Conservation (phyloP, 495 filamentous ascomycete species). For the Xylaria grammica region DNA sequence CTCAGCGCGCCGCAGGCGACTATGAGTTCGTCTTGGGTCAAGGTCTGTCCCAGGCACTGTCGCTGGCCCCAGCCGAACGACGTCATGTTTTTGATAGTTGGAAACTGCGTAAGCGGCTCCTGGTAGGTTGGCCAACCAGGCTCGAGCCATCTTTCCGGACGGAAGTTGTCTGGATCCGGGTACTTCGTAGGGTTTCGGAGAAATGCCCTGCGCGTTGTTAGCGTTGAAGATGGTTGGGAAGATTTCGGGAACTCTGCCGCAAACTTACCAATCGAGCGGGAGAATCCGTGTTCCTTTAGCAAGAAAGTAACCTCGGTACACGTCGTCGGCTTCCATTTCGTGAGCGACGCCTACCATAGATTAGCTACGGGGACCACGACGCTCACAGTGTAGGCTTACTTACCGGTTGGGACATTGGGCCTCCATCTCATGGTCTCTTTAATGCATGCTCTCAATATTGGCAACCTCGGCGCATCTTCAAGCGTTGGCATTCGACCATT, state of each 20-base stretch:
- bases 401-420: constrained; percentile 52
- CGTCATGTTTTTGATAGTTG: constrained; percentile 50
- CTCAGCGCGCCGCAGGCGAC: constrained; percentile 50
- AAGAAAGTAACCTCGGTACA: constrained; percentile 51
- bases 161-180: constrained; percentile 56
- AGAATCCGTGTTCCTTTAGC: constrained; percentile 53
- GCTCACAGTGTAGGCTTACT: not conserved
- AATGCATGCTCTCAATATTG: constrained; percentile 58
- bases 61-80: constrained; percentile 67
- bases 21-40: constrained; percentile 58
- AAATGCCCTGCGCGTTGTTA: constrained; percentile 40
- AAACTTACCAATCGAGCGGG: constrained; percentile 52
- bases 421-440: constrained; percentile 63
- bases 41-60: constrained; percentile 60
- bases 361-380: not conserved
- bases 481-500: constrained; percentile 47
- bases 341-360: constrained; percentile 49
- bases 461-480: constrained; percentile 47
- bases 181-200: constrained; percentile 52
- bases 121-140: constrained; percentile 59
- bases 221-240: not conserved
- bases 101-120: constrained; percentile 49
- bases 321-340: constrained; percentile 50
- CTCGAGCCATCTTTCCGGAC: constrained; percentile 57
- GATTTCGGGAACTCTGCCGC: not conserved